A percentile compares a stretch with the other conserved stretches of the same genome.
Conservation (phyloP, 306 rosid species). For the Clitoria ternatea region DNA sequence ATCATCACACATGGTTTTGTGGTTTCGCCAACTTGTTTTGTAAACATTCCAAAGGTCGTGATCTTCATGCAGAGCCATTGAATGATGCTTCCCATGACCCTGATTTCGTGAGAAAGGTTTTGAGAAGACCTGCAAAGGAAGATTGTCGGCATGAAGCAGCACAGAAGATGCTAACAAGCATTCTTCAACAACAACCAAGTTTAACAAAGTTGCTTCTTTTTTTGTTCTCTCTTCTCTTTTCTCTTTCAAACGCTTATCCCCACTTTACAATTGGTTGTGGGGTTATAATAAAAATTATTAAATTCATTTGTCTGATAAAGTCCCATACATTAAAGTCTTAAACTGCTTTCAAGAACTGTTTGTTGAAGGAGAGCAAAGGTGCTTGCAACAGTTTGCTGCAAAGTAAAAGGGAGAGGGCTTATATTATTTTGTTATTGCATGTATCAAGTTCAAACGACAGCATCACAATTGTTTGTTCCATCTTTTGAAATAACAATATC, state of each 20-base stretch:
- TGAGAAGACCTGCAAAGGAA: conserved; percentile 32
- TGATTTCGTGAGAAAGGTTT: conserved; percentile 43
- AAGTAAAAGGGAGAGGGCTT: conserved; percentile 4
- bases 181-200: conserved; percentile 30
- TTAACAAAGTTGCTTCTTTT: conserved; percentile 12
- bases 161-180: conserved; percentile 37
- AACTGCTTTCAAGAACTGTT: conserved; percentile 22
- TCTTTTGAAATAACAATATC: conserved; percentile 12
- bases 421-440: neutral
- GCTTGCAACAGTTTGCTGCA: conserved; percentile 16
- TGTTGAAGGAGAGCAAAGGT: conserved; percentile 8
- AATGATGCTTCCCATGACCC: conserved; percentile 28
- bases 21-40: conserved; percentile 44
- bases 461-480: neutral
- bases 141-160: conserved; percentile 48
- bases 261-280: conserved; percentile 25
- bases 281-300: conserved; percentile 22
- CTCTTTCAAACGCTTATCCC: conserved; percentile 4
- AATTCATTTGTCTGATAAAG: conserved; percentile 27
- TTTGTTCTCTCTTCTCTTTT: neutral
- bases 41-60: conserved; percentile 45
- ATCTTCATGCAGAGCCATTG: conserved; percentile 32
- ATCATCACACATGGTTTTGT: conserved; percentile 33
- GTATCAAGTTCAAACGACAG: conserved; percentile 18
- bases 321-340: conserved; percentile 1